Evolutionary conservation across 208 protist species (phyloP).

Genomic region (Leishmania mexicana): DNA sequence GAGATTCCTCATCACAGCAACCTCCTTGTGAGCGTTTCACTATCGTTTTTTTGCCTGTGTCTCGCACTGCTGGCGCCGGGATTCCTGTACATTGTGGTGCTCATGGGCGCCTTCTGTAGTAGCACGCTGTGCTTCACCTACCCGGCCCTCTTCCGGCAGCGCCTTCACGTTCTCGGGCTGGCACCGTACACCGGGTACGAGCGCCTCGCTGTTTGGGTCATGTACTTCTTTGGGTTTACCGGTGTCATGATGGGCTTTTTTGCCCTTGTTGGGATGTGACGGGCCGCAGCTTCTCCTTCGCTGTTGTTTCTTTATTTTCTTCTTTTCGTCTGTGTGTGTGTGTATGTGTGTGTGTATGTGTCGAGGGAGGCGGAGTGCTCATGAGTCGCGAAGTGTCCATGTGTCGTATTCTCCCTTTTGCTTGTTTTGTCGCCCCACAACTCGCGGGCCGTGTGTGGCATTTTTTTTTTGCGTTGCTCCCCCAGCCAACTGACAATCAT

Average conservation of each 20-base stretch:
- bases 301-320: background rate
- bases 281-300: background rate
- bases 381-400: background rate
- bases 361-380: background rate
- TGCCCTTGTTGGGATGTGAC: conserved; percentile 18
- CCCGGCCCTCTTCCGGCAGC: conserved; percentile 62
- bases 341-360: background rate
- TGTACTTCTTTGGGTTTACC: conserved; percentile 54
- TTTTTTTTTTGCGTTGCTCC: too few species aligned
- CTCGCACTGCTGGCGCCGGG: conserved; percentile 54
- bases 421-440: background rate
- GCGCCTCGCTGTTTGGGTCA: conserved; percentile 33
- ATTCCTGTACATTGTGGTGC: conserved; percentile 65
- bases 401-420: background rate
- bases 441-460: too few species aligned
- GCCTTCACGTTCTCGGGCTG: conserved; percentile 52
- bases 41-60: conserved; percentile 50
- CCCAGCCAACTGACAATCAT: background rate
- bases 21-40: conserved; percentile 36
- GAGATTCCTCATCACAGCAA: conserved; percentile 44
- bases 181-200: conserved; percentile 37
- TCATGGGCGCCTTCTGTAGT: conserved; percentile 73
- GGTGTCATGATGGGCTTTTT: conserved; percentile 48
- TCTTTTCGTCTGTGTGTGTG: background rate
- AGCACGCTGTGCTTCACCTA: conserved; percentile 75